These are phyloP conservation scores for Drechslerella dactyloides DNA, from an alignment of 2,329 filamentous ascomycete species.

Conservation along the genomic window DNA sequence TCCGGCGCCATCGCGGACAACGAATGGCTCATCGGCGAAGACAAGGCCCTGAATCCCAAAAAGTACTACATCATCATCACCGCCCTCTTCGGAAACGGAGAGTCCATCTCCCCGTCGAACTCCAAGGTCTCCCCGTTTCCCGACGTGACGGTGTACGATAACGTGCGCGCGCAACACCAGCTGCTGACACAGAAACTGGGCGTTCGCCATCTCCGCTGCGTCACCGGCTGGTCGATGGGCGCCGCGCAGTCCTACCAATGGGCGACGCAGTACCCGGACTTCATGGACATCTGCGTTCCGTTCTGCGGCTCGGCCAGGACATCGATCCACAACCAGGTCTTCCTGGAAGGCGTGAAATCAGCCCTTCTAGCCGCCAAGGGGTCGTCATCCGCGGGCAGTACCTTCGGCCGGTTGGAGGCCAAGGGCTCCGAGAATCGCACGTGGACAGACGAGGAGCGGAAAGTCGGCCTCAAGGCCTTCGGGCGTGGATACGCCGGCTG, in stretches of 20 bases:
- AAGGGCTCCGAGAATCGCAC: slow-evolving; percentile 58
- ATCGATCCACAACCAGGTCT: slow-evolving; percentile 71
- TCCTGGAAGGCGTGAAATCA: slow-evolving; percentile 70
- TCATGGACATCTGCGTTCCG: slow-evolving; percentile 69
- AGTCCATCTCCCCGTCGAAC: slow-evolving; percentile 73
- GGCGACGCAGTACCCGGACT: slow-evolving; percentile 68
- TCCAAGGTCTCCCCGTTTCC: slow-evolving; percentile 67
- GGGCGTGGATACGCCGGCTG: slow-evolving; percentile 78
- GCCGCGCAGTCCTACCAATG: slow-evolving; percentile 71
- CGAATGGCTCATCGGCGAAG: slow-evolving; percentile 73
- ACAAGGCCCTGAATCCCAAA: slow-evolving; percentile 69
- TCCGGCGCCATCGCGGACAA: slow-evolving; percentile 73
- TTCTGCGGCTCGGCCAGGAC: slow-evolving; percentile 72
- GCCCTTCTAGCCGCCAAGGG: slow-evolving; percentile 65
- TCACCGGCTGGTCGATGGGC: slow-evolving; percentile 75
- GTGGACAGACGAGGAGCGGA: slow-evolving; percentile 65
- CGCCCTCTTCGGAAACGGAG: slow-evolving; percentile 72
- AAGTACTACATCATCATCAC: slow-evolving; percentile 73
- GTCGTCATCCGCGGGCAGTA: slow-evolving; percentile 56
- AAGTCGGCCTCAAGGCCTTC: slow-evolving; percentile 71
- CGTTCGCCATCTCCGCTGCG: slow-evolving; percentile 67
- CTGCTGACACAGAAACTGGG: slow-evolving; percentile 70
- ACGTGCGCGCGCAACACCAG: slow-evolving; percentile 70
- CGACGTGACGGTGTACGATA: slow-evolving; percentile 70
- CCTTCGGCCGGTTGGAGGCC: slow-evolving; percentile 59